Conservation (phyloP, 495 filamentous ascomycete species). For the Terfezia boudieri region DNA sequence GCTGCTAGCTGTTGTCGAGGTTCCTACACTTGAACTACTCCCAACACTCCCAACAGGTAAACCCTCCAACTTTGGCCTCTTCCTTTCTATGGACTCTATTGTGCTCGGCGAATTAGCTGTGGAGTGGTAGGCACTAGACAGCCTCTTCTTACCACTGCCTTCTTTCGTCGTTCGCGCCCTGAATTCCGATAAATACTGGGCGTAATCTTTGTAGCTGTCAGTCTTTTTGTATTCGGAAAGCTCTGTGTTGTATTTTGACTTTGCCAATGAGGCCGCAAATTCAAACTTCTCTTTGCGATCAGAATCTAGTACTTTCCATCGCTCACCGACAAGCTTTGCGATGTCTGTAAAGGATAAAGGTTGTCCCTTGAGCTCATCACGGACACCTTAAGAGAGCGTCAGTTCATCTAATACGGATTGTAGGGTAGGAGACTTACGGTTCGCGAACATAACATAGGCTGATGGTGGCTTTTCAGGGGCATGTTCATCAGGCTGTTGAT, state of each 20-base stretch:
- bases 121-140: neutral
- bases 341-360: slow-evolving; percentile 61
- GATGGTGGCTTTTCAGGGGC: slow-evolving; percentile 57
- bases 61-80: slow-evolving; percentile 14
- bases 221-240: slow-evolving; percentile 56
- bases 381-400: slow-evolving; percentile 31
- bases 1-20: neutral
- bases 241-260: slow-evolving; percentile 46
- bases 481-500: slow-evolving; percentile 42
- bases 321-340: slow-evolving; percentile 56
- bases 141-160: slow-evolving; percentile 13
- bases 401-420: neutral
- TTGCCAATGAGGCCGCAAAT: slow-evolving; percentile 39
- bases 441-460: slow-evolving; percentile 66
- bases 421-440: slow-evolving; percentile 32
- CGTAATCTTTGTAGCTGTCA: slow-evolving; percentile 33
- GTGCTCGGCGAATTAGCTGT: slow-evolving; percentile 9
- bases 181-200: slow-evolving; percentile 48
- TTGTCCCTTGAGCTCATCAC: slow-evolving; percentile 48
- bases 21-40: slow-evolving; percentile 1
- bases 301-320: slow-evolving; percentile 47
- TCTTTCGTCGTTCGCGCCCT: slow-evolving; percentile 36
- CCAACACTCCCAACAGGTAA: slow-evolving; percentile 1
- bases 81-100: slow-evolving; percentile 13
- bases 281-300: slow-evolving; percentile 48